Percentiles rank a stretch among this genome's conserved stretches.
Conservation (phyloP, 495 filamentous ascomycete genomes). For the Penicillium cataractarum region DNA sequence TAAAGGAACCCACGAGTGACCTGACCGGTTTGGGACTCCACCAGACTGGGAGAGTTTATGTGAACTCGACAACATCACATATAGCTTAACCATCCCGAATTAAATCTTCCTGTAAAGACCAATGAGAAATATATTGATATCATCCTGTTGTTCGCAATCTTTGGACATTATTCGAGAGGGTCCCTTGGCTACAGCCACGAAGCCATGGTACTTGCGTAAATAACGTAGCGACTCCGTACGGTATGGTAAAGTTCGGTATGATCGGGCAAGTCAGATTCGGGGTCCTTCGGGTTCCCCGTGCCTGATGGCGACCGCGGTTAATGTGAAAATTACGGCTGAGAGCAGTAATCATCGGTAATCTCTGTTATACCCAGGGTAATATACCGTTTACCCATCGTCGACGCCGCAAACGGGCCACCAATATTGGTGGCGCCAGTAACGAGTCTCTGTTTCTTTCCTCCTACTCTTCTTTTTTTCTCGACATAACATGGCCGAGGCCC, state of each 20-base stretch:
- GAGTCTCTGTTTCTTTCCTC: not conserved
- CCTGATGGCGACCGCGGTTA: not conserved
- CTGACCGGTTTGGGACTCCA: not conserved
- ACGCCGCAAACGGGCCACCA: conserved; percentile 25
- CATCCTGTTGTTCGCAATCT: too few relatives aligned
- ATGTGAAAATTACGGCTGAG: not conserved
- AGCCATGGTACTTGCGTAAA: not conserved
- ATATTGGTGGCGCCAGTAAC: not conserved
- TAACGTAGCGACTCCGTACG: conserved; percentile 16
- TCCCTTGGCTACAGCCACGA: conserved; percentile 1
- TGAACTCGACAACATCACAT: not conserved
- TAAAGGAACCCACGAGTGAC: conserved; percentile 25
- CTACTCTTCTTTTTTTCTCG: not conserved
- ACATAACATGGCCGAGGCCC: not conserved
- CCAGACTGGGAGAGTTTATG: not conserved
- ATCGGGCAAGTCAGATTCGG: conserved; percentile 1
- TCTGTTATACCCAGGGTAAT: conserved; percentile 16
- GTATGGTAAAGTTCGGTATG: conserved; percentile 17
- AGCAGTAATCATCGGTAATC: conserved; percentile 1
- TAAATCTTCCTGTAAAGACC: not conserved
- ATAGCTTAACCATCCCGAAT: not conserved
- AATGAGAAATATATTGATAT: not conserved
- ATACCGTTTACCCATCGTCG: conserved; percentile 12
- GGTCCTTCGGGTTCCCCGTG: not conserved
- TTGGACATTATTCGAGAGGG: not conserved